Evolutionary conservation across 2,329 filamentous ascomycete genomes (phyloP).

Genomic region (Cercospora beticola): DNA sequence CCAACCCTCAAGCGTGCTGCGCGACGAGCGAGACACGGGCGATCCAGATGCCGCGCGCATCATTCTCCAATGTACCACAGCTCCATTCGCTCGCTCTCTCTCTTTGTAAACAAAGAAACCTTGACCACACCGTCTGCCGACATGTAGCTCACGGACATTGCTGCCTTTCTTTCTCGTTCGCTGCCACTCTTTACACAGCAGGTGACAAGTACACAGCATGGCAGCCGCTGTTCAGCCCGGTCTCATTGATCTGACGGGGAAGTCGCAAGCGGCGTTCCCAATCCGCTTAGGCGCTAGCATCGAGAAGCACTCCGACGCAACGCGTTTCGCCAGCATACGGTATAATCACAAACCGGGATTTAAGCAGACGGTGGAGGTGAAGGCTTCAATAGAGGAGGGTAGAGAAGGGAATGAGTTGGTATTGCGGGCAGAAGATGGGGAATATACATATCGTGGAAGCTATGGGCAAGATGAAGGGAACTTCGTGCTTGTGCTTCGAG

Average conservation of each 20-base stretch:
- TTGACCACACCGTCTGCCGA: not conserved
- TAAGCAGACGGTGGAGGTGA: constrained; percentile 25
- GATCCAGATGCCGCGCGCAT: constrained; percentile 1
- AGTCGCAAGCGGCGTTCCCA: constrained; percentile 28
- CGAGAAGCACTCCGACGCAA: constrained; percentile 15
- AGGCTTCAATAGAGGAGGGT: constrained; percentile 30
- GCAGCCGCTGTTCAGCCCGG: constrained; percentile 26
- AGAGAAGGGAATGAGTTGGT: constrained; percentile 24
- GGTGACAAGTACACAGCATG: constrained; percentile 16
- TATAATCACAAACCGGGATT: constrained; percentile 49
- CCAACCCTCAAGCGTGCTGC: not conserved
- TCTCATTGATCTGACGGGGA: constrained; percentile 30
- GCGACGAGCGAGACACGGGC: not conserved
- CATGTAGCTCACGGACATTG: not conserved
- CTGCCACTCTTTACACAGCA: not conserved
- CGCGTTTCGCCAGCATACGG: constrained; percentile 29
- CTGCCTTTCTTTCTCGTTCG: not conserved
- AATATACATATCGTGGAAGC: constrained; percentile 43
- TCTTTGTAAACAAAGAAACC: not conserved
- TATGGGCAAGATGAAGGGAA: constrained; percentile 60
- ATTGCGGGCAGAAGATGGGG: constrained; percentile 33
- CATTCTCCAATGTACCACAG: not conserved
- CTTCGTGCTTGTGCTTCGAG: constrained; percentile 57
- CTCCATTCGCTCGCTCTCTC: not conserved
- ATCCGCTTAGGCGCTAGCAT: constrained; percentile 36